These are phyloP conservation scores for Udeniomyces megalosporus DNA, from an alignment of 768 basidiomycete genomes.

Conservation along the genomic window DNA sequence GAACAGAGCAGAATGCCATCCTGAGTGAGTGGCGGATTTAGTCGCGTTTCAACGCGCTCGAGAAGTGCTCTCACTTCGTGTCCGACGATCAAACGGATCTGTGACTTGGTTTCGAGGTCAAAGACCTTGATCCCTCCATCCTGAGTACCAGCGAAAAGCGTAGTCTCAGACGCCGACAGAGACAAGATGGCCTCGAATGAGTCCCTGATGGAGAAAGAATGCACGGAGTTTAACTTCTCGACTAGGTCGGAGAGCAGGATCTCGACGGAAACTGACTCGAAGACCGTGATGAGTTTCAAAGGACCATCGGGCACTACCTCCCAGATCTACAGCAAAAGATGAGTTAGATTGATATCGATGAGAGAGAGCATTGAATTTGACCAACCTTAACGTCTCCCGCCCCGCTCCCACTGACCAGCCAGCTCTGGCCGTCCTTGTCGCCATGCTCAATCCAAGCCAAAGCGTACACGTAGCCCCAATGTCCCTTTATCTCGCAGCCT, in stretches of 20 bases:
- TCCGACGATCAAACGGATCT: slow-evolving; percentile 6
- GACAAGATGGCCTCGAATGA: slow-evolving; percentile 14
- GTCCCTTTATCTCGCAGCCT: background rate
- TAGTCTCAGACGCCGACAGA: slow-evolving; percentile 1
- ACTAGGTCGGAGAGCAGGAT: too few relatives aligned
- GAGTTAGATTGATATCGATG: too few relatives aligned
- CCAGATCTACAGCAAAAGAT: slow-evolving; percentile 15
- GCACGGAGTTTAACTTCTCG: too few relatives aligned
- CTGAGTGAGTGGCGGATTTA: background rate
- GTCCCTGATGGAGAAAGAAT: background rate
- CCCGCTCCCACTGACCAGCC: slow-evolving; percentile 7
- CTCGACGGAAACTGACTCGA: background rate
- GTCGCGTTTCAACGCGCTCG: too few relatives aligned
- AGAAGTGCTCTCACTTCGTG: background rate
- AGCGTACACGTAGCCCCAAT: slow-evolving; percentile 12
- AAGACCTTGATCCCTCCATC: slow-evolving; percentile 15
- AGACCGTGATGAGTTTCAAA: background rate
- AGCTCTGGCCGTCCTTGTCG: background rate
- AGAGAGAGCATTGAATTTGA: too few relatives aligned
- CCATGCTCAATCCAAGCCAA: background rate
- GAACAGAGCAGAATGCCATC: background rate
- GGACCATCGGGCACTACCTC: background rate
- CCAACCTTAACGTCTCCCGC: slow-evolving; percentile 13
- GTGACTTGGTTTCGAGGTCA: slow-evolving; percentile 8
- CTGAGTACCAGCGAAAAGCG: slow-evolving; percentile 15